Percentiles rank a stretch among this genome's conserved stretches.
Evolutionary conservation across 495 filamentous ascomycete species (phyloP).

Genomic region (Lasiosphaeria ovina): DNA sequence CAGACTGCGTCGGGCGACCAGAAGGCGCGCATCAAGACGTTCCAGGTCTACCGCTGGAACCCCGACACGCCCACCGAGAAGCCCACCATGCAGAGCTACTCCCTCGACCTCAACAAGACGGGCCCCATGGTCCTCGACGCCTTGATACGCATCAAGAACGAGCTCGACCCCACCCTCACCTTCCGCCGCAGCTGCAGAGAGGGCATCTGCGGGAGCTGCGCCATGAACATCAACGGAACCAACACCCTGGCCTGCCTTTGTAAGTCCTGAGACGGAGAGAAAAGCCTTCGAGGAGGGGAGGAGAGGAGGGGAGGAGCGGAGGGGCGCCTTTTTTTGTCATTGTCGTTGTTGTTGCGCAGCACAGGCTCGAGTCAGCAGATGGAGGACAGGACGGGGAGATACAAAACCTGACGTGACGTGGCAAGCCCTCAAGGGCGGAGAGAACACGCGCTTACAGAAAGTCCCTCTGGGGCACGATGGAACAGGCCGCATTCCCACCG

Average conservation of each 20-base stretch:
- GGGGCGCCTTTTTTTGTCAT: not conserved
- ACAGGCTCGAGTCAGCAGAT: too few relatives aligned
- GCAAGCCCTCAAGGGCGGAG: too few relatives aligned
- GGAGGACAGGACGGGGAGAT: too few relatives aligned
- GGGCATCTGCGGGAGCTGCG: constrained; percentile 96
- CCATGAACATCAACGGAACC: constrained; percentile 98
- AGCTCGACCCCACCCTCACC: constrained; percentile 92
- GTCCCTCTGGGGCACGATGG: too few relatives aligned
- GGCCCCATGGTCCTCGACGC: constrained; percentile 98
- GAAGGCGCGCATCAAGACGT: constrained; percentile 70
- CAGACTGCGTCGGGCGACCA: constrained; percentile 43
- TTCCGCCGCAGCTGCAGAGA: constrained; percentile 94
- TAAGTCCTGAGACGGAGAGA: constrained; percentile 50
- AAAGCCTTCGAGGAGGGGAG: too few relatives aligned
- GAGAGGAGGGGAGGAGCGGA: too few relatives aligned
- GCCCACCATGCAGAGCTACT: constrained; percentile 91
- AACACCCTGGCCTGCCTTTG: constrained; percentile 97
- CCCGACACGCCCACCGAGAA: constrained; percentile 87
- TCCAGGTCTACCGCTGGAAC: constrained; percentile 99
- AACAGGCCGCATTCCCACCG: constrained; percentile 87
- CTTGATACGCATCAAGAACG: constrained; percentile 97
- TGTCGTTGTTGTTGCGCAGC: too few relatives aligned
- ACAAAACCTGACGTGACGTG: too few relatives aligned
- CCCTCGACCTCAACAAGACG: constrained; percentile 94
- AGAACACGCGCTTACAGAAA: too few relatives aligned